phyloP scores from a whole-genome alignment of 352 stramenopile species.

The Phytophthora idaei region DNA sequence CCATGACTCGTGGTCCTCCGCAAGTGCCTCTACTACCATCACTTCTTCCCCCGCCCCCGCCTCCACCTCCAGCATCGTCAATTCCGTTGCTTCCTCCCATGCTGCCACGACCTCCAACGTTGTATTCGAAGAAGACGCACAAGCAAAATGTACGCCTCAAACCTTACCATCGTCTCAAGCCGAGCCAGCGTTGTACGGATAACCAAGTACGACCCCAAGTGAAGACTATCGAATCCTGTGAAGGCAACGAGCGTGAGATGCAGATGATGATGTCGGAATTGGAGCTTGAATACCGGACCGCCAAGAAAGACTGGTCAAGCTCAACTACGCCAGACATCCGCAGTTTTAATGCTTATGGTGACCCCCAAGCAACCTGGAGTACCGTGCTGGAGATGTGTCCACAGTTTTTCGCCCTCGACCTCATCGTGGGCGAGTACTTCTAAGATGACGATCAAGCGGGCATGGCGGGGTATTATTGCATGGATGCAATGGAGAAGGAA shows the following conservation, averaged over 20 bases:
- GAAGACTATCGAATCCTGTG: conserved; percentile 6
- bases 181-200: conserved; percentile 18
- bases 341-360: conserved; percentile 6
- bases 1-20: conserved; percentile 36
- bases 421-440: conserved; percentile 13
- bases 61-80: conserved; percentile 5
- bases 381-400: conserved; percentile 30
- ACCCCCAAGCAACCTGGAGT: conserved; percentile 21
- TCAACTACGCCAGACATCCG: neutral
- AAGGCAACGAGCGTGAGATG: conserved; percentile 16
- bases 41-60: conserved; percentile 9
- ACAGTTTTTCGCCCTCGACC: conserved; percentile 29
- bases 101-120: conserved; percentile 18
- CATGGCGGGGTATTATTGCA: neutral
- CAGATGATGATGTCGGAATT: conserved; percentile 31
- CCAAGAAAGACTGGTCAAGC: conserved; percentile 17
- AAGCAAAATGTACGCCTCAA: conserved; percentile 27
- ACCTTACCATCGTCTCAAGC: conserved; percentile 26
- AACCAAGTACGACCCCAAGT: conserved; percentile 16
- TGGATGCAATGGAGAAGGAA: neutral
- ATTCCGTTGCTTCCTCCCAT: conserved; percentile 21
- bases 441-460: neutral
- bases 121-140: conserved; percentile 16
- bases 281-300: conserved; percentile 22
- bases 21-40: conserved; percentile 21